phyloP scores from a whole-genome alignment of 78 protist genomes.

The Monocercomonoides exilis region DNA sequence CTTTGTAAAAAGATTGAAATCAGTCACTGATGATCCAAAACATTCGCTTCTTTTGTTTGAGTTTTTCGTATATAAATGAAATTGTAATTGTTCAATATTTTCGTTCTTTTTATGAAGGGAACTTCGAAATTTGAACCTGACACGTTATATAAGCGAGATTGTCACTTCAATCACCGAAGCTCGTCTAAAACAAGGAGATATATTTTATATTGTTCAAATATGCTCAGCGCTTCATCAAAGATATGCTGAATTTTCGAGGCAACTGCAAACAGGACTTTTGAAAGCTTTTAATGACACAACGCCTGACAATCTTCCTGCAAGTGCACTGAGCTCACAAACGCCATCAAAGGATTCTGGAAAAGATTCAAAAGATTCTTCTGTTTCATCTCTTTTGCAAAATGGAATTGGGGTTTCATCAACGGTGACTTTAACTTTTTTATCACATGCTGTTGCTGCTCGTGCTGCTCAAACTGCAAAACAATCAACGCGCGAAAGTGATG shows the following conservation, averaged over 20 bases:
- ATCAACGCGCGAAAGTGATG: no score
- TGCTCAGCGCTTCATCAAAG: background rate
- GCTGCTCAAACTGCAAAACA: no score
- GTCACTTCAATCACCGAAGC: background rate
- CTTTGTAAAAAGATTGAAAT: background rate
- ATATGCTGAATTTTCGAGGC: background rate
- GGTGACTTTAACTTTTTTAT: no score
- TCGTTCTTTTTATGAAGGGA: background rate
- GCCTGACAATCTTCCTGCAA: no score
- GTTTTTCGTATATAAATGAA: background rate
- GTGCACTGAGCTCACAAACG: no score
- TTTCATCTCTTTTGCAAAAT: no score
- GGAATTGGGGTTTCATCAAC: no score
- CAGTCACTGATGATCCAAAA: background rate
- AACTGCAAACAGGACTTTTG: background rate
- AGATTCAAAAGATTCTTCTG: no score
- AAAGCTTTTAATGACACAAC: background rate
- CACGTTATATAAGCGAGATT: constrained; percentile 7
- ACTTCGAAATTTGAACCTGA: constrained; percentile 2
- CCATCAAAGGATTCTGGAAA: no score
- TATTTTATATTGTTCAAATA: background rate
- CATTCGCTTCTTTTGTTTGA: background rate
- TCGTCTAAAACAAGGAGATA: background rate
- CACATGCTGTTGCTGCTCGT: no score
- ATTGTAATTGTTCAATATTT: background rate